Evolutionary conservation across 129 eudicot genomes (phyloP).

Genomic region (Arctium lappa): DNA sequence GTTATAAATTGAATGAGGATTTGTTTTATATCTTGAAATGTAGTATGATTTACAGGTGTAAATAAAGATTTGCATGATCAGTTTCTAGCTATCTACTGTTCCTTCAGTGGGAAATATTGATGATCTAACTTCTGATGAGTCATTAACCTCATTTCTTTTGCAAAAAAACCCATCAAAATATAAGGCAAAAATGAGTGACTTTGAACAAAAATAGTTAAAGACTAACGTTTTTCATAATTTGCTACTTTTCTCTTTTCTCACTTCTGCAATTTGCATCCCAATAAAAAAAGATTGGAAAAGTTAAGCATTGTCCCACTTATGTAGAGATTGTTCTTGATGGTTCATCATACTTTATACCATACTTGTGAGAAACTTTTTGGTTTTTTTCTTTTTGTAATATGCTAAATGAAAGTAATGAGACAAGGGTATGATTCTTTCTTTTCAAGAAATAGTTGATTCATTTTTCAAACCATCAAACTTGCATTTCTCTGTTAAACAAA

Average conservation of each 20-base stretch:
- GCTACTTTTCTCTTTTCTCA: neutral
- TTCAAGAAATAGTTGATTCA: neutral
- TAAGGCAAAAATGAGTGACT: neutral
- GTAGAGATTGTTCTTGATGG: neutral
- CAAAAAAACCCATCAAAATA: neutral
- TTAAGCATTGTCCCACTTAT: neutral
- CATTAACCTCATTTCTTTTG: neutral
- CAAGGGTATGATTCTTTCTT: neutral
- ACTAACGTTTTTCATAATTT: neutral
- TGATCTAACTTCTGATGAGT: neutral
- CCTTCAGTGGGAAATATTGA: neutral
- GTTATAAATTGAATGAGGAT: neutral
- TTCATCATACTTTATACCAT: neutral
- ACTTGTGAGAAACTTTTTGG: neutral
- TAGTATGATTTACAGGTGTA: neutral
- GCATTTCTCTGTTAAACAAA: neutral
- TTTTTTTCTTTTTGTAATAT: neutral
- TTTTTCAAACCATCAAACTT: neutral
- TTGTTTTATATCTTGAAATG: neutral
- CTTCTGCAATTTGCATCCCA: neutral
- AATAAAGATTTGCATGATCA: neutral
- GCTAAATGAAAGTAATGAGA: neutral
- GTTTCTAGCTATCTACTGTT: neutral
- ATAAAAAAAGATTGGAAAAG: neutral
- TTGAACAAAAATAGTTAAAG: neutral